Percentiles rank a stretch among this genome's conserved stretches.
phyloP scores from a whole-genome alignment of 2,329 filamentous ascomycete genomes.

The Paraphoma chrysanthemicola region DNA sequence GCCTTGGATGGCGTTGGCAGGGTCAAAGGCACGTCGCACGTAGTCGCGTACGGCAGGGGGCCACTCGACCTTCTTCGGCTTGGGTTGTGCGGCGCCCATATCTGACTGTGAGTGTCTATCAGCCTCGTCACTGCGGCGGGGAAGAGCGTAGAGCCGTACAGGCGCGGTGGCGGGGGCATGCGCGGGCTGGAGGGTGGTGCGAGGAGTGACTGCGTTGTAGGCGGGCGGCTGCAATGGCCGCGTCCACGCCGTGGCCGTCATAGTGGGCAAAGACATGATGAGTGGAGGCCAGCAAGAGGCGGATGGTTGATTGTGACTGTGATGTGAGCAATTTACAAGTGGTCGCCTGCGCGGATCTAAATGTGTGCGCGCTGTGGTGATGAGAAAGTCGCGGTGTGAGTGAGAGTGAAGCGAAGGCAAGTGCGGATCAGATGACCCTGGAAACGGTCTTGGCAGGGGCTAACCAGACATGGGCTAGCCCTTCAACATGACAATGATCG shows the following conservation, averaged over 20 bases:
- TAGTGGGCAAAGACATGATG: slow-evolving; percentile 38
- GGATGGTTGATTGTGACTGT: slow-evolving; percentile 9
- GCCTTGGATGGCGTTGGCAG: slow-evolving; percentile 63
- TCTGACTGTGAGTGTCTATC: slow-evolving; percentile 9
- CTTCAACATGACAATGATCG: slow-evolving; percentile 21
- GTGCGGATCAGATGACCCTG: slow-evolving; percentile 12
- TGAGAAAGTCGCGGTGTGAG: slow-evolving; percentile 20
- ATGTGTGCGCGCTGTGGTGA: slow-evolving; percentile 5
- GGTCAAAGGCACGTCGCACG: slow-evolving; percentile 86
- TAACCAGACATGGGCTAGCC: too few species aligned
- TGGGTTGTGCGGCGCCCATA: slow-evolving; percentile 20
- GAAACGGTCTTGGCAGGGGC: too few species aligned
- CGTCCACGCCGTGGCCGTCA: slow-evolving; percentile 34
- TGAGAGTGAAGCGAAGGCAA: slow-evolving; percentile 25
- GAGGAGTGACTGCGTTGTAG: slow-evolving; percentile 55
- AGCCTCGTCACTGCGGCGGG: slow-evolving; percentile 9
- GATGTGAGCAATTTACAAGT: slow-evolving; percentile 21
- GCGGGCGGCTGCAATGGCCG: slow-evolving; percentile 44
- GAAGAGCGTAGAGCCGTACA: slow-evolving; percentile 21
- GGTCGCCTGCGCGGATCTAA: neutral
- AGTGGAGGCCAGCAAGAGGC: slow-evolving; percentile 10
- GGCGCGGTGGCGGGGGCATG: slow-evolving; percentile 8
- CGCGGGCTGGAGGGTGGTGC: slow-evolving; percentile 44
- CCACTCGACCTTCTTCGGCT: slow-evolving; percentile 74
- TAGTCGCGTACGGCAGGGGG: slow-evolving; percentile 83